Base-by-base conservation (phyloP, 768 basidiomycete genomes). In the Boletus insuetus region DNA sequence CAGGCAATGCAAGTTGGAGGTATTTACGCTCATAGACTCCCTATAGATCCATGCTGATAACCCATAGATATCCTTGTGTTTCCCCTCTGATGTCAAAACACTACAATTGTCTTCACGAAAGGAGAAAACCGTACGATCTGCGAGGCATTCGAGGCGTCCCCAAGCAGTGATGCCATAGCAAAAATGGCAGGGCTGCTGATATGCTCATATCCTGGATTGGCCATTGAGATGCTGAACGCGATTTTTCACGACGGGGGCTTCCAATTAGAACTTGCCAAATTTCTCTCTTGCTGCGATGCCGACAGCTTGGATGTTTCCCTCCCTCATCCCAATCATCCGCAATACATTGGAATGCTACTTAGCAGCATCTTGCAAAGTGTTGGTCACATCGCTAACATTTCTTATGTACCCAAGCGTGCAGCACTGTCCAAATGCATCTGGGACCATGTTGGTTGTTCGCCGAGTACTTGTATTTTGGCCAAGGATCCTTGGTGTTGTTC, bases 141-240 rank as follows among this genome's bases (percentile, higher is more conserved):
- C 19, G 40, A 41, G 20, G 40, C 40, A 13, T 41, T 41, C 9
- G 20, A 41, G 10, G 17, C 73, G 9, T 74, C 75, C 4, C 70
- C 76, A 1, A 46, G 58, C 8, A 55, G 63, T 13, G 55, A 52
- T 11, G 57, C 53, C 2, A 66, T 80, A 46, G 56, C 31, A 74
- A 75, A 19, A 75, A 77, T 54, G 0, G 8, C 3, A 2, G 39
- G 22, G 14, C 35, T 10, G 8, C 63, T 82, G 9, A n/a, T 72
- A 11, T 71, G 74, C 22, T 55, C 56, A 4, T 70, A 64, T 57
- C 69, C 71, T 44, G 51, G 53, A 2, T 62, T 58, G 6, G 58
- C 56, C 1, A 43, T 64, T 5, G 49, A 50, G 11, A 41, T 63
- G 3, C 54, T 60, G 4, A 38, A 49, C n/a, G 46, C 45, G 3